A percentile compares a stretch with the other conserved stretches of the same genome.
These are phyloP conservation scores for Malassezia furfur DNA, from an alignment of 1,284 basidiomycete species.

Conservation along the genomic window DNA sequence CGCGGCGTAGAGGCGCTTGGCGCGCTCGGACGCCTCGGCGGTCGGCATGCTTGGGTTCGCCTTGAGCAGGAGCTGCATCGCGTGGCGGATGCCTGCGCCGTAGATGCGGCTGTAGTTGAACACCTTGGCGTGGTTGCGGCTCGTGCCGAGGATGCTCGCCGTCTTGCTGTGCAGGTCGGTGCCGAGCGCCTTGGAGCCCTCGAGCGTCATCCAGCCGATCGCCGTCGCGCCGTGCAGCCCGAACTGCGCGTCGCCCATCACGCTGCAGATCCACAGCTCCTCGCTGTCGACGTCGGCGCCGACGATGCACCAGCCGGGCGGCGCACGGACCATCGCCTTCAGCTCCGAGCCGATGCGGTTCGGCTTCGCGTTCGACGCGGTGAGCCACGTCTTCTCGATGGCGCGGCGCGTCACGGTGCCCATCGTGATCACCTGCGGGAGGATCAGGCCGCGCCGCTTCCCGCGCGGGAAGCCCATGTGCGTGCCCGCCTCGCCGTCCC, in stretches of 20 bases:
- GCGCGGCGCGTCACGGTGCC: slow-evolving; percentile 94
- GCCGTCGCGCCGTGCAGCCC: slow-evolving; percentile 93
- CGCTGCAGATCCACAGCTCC: slow-evolving; percentile 97
- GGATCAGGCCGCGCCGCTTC: slow-evolving; percentile 61
- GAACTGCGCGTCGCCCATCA: slow-evolving; percentile 98
- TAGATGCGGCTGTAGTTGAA: slow-evolving; percentile 99
- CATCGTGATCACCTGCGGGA: slow-evolving; percentile 96
- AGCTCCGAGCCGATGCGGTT: slow-evolving; percentile 95
- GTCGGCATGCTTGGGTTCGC: slow-evolving; percentile 69
- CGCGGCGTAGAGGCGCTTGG: slow-evolving; percentile 76
- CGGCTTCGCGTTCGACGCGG: slow-evolving; percentile 93
- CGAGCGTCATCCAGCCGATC: slow-evolving; percentile 98
- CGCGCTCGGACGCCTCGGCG: slow-evolving; percentile 69
- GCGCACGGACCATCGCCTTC: slow-evolving; percentile 92
- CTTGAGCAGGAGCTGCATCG: slow-evolving; percentile 77
- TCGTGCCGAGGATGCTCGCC: slow-evolving; percentile 82
- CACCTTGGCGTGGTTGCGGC: slow-evolving; percentile 90
- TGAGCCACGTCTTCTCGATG: slow-evolving; percentile 96
- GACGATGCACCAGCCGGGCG: slow-evolving; percentile 83
- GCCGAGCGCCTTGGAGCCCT: slow-evolving; percentile 90
- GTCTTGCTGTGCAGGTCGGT: slow-evolving; percentile 97
- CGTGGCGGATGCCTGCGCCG: slow-evolving; percentile 91
- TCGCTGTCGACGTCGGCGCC: slow-evolving; percentile 98
- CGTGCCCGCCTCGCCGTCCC: slow-evolving; percentile 55
- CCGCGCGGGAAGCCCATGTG: slow-evolving; percentile 48